Evolutionary conservation across 495 filamentous ascomycete genomes (phyloP).

Genomic region (Aspergillus saccharolyticus): DNA sequence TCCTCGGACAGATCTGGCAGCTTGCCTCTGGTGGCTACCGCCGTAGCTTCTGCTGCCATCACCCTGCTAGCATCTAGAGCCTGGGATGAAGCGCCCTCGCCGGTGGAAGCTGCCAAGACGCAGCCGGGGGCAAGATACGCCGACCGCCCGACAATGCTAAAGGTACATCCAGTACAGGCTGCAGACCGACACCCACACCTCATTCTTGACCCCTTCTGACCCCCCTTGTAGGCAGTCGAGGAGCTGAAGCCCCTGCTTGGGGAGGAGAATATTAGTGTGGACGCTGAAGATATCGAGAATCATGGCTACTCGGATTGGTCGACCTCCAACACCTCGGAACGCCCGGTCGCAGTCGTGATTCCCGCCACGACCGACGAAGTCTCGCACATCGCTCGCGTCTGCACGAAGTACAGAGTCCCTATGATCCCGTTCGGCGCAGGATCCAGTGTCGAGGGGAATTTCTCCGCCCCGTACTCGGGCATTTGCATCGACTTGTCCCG

Average conservation of each 20-base stretch:
- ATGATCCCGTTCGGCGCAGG: constrained; percentile 69
- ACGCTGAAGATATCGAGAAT: constrained; percentile 64
- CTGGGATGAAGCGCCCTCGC: not conserved
- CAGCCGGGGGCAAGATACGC: constrained; percentile 1
- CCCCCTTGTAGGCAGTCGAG: constrained; percentile 25
- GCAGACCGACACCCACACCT: not conserved
- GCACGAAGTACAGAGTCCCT: constrained; percentile 69
- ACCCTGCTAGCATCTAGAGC: not conserved
- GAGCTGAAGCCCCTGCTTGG: constrained; percentile 50
- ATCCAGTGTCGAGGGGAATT: constrained; percentile 74
- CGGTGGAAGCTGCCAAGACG: not conserved
- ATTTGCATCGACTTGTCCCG: constrained; percentile 75
- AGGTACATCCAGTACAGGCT: constrained; percentile 1
- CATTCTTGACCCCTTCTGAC: not conserved
- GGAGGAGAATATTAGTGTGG: constrained; percentile 68
- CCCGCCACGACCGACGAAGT: constrained; percentile 70
- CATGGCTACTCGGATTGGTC: constrained; percentile 83
- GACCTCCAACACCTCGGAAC: constrained; percentile 61
- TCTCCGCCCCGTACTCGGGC: constrained; percentile 71
- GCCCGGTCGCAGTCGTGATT: constrained; percentile 67
- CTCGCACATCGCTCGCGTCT: constrained; percentile 63
- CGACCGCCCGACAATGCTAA: constrained; percentile 8
- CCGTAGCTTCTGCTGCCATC: not conserved
- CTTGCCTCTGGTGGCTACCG: not conserved
- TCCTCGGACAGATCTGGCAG: not conserved